Conservation (phyloP, 495 filamentous ascomycete species). For the Schizothecium vesticola region DNA sequence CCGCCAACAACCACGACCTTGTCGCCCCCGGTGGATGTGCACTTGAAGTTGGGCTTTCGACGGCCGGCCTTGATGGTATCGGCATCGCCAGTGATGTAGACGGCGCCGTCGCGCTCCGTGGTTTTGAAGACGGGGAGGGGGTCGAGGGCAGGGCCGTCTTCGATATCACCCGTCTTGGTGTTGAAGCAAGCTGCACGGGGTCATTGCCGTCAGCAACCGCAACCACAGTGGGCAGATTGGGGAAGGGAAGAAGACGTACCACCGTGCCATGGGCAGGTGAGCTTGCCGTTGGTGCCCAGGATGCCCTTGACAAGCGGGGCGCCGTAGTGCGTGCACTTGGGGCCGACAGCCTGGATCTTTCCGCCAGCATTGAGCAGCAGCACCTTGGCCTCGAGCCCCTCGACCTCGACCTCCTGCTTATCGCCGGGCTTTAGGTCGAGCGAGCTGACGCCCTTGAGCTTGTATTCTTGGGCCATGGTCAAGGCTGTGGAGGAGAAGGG, state of each 20-base stretch:
- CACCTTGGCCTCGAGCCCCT: conserved; percentile 83
- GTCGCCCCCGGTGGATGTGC: conserved; percentile 50
- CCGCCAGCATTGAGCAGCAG: conserved; percentile 72
- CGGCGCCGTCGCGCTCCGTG: conserved; percentile 67
- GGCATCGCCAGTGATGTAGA: conserved; percentile 82
- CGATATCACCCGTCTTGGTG: conserved; percentile 81
- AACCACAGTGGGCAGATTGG: not conserved
- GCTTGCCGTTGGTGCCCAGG: conserved; percentile 69
- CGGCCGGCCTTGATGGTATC: conserved; percentile 69
- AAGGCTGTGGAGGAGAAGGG: conserved; percentile 4
- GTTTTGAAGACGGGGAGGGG: conserved; percentile 74
- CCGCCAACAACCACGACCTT: conserved; percentile 85
- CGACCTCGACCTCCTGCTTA: conserved; percentile 84
- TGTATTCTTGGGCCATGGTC: conserved; percentile 64
- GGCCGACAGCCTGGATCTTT: conserved; percentile 68
- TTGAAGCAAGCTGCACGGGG: conserved; percentile 74
- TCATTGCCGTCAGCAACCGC: conserved; percentile 11
- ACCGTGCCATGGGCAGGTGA: conserved; percentile 96
- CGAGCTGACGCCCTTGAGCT: conserved; percentile 71
- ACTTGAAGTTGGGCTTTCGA: conserved; percentile 67
- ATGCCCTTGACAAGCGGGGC: conserved; percentile 83
- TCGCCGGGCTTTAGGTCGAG: conserved; percentile 69
- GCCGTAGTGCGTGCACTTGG: conserved; percentile 91
- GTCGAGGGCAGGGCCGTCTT: conserved; percentile 88
- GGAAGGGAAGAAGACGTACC: conserved; percentile 45